Conservation (phyloP, 257 asterid species). For the Knoxia roxburghii region DNA sequence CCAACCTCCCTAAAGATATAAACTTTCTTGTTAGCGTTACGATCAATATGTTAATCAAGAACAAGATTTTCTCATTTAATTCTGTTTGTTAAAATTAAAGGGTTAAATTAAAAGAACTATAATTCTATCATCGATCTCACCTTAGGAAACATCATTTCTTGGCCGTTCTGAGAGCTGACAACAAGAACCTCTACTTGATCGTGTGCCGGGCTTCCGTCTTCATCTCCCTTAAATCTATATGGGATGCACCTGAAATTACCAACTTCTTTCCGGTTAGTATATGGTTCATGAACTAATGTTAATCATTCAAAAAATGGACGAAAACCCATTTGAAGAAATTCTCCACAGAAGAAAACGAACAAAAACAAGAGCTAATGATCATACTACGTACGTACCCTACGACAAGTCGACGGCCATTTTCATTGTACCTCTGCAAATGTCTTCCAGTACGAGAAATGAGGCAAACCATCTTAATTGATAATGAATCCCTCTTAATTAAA, state of each 20-base stretch:
- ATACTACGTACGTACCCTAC: constrained; percentile 40
- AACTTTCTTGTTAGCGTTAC: neutral
- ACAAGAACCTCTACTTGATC: constrained; percentile 64
- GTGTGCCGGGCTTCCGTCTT: constrained; percentile 16
- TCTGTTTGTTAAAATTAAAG: too few species aligned
- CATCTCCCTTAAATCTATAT: constrained; percentile 42
- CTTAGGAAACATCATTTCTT: constrained; percentile 77
- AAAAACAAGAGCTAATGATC: too few species aligned
- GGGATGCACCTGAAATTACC: constrained; percentile 56
- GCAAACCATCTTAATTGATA: constrained; percentile 38
- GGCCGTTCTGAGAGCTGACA: constrained; percentile 56
- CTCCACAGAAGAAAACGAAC: neutral
- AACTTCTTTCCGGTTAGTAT: neutral
- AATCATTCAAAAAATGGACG: too few species aligned
- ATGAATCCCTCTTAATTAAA: too few species aligned
- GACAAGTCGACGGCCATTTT: constrained; percentile 54
- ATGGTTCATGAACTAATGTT: too few species aligned
- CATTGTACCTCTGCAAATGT: constrained; percentile 58
- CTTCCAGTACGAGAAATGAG: constrained; percentile 62
- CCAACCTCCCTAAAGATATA: constrained; percentile 64
- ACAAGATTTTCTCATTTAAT: too few species aligned
- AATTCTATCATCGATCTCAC: too few species aligned
- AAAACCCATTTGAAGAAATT: too few species aligned
- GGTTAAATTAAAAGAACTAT: too few species aligned
- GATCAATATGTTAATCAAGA: neutral